These are phyloP conservation scores for Epichloe scottii DNA, from an alignment of 2,329 filamentous ascomycete genomes.

Conservation along the genomic window DNA sequence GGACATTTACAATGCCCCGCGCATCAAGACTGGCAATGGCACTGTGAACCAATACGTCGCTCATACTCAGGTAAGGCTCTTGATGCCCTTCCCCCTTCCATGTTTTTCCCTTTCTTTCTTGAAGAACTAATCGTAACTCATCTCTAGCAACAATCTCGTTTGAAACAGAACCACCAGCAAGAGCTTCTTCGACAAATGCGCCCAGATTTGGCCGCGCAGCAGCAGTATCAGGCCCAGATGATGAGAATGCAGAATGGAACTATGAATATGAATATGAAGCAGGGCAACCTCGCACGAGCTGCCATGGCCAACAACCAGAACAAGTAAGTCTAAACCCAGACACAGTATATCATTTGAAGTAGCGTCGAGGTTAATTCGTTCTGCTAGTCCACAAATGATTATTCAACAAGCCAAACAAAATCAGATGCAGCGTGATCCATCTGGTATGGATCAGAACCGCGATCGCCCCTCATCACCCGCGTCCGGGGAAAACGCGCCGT, in stretches of 20 bases:
- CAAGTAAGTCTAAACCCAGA: conserved; percentile 37
- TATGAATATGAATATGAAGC: conserved; percentile 47
- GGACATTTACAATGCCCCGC: conserved; percentile 84
- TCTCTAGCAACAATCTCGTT: conserved; percentile 49
- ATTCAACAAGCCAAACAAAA: conserved; percentile 60
- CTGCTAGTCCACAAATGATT: conserved; percentile 54
- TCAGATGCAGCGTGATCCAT: conserved; percentile 80
- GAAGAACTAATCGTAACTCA: conserved; percentile 1
- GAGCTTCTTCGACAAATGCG: conserved; percentile 65
- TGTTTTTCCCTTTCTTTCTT: neutral
- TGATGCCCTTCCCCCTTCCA: neutral
- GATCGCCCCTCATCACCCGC: conserved; percentile 71
- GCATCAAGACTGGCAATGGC: conserved; percentile 50
- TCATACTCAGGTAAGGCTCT: conserved; percentile 60
- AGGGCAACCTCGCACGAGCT: conserved; percentile 53
- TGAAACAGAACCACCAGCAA: conserved; percentile 66
- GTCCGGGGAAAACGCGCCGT: conserved; percentile 76
- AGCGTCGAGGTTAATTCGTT: neutral
- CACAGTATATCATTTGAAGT: neutral
- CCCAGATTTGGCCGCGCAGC: conserved; percentile 43
- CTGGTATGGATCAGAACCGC: conserved; percentile 74
- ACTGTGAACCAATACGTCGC: conserved; percentile 64
- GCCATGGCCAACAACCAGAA: conserved; percentile 70
- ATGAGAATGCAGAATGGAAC: conserved; percentile 55
- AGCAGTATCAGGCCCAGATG: conserved; percentile 47